Conservation (phyloP, 176 grass and related monocot genomes). For the Elymus sibiricus region DNA sequence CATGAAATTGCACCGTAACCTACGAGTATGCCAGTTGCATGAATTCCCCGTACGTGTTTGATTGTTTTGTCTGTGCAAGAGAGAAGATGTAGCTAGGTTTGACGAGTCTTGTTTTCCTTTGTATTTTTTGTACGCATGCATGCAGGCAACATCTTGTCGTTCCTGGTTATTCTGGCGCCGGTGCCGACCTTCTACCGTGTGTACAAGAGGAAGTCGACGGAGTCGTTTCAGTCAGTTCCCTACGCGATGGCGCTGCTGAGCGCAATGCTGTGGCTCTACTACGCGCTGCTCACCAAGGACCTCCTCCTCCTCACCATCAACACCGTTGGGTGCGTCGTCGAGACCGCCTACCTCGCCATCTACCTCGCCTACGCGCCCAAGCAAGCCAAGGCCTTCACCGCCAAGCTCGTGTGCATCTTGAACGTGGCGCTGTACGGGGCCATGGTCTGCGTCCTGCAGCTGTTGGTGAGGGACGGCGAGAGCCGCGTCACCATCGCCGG, state of each 20-base stretch:
- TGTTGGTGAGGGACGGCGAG: constrained; percentile 33
- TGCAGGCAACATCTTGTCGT: constrained; percentile 65
- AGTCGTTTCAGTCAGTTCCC: constrained; percentile 81
- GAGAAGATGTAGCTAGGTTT: neutral
- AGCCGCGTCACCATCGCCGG: constrained; percentile 49
- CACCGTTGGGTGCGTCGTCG: constrained; percentile 37
- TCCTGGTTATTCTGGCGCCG: constrained; percentile 68
- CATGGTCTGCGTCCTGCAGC: constrained; percentile 40
- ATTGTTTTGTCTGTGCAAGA: no score
- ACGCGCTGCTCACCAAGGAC: constrained; percentile 59
- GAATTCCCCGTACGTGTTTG: no score
- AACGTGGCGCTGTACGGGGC: constrained; percentile 52
- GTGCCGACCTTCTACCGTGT: constrained; percentile 86
- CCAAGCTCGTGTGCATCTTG: constrained; percentile 46
- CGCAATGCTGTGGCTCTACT: constrained; percentile 90
- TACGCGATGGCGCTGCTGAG: constrained; percentile 79
- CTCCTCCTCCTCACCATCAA: constrained; percentile 83
- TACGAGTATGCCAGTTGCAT: neutral
- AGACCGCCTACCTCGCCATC: constrained; percentile 62
- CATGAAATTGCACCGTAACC: neutral
- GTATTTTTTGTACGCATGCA: neutral
- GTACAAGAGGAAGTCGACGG: constrained; percentile 82
- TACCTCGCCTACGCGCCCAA: constrained; percentile 66
- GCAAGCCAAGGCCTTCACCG: constrained; percentile 41
- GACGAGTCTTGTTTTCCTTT: neutral